Evolutionary conservation across 169 alveolate species (phyloP).

Genomic region (Nephromyces sp.): DNA sequence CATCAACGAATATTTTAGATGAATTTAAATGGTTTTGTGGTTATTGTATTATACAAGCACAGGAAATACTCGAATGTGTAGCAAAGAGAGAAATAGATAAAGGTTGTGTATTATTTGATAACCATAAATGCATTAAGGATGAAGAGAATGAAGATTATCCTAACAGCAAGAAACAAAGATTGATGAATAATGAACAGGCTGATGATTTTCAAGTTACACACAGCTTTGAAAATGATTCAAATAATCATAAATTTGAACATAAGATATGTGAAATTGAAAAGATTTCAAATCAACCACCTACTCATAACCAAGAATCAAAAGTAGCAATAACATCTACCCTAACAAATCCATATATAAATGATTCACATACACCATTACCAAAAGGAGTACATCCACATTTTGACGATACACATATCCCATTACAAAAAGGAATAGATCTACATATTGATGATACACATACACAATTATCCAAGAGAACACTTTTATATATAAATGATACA

Average conservation of each 20-base stretch:
- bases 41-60: background rate
- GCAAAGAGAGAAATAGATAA: too few species aligned
- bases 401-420: too few species aligned
- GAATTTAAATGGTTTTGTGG: slow-evolving; percentile 16
- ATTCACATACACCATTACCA: too few species aligned
- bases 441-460: too few species aligned
- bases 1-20: background rate
- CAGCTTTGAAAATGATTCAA: too few species aligned
- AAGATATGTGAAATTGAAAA: background rate
- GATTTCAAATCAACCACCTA: background rate
- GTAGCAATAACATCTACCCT: too few species aligned
- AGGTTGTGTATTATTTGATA: too few species aligned
- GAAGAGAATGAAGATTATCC: too few species aligned
- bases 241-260: background rate
- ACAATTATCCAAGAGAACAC: background rate
- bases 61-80: background rate
- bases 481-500: background rate
- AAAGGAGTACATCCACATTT: background rate
- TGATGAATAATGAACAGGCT: background rate
- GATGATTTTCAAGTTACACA: too few species aligned
- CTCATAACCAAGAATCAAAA: background rate
- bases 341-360: too few species aligned
- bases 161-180: too few species aligned
- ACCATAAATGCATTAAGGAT: too few species aligned
- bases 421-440: background rate